Conservation (phyloP, 768 basidiomycete genomes). For the Postia placenta region DNA sequence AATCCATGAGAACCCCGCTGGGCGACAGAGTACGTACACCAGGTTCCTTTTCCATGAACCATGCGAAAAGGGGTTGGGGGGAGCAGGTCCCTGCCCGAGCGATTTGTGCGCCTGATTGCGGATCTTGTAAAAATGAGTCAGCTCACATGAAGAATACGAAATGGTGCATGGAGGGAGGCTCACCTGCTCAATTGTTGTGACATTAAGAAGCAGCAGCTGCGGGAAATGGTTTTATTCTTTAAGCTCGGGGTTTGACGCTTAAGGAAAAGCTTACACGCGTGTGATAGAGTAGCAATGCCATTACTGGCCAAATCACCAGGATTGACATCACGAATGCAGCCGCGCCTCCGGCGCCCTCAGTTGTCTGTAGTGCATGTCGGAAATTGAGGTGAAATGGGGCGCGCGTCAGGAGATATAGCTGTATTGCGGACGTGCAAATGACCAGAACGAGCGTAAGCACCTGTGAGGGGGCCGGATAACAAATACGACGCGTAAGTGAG, state of each 20-base stretch:
- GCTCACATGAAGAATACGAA: slow-evolving; percentile 1
- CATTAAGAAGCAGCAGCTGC: slow-evolving; percentile 76
- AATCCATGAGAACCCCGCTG: slow-evolving; percentile 77
- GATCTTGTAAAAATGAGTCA: slow-evolving; percentile 48
- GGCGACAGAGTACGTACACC: slow-evolving; percentile 71
- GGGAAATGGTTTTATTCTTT: not conserved
- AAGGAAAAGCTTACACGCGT: slow-evolving; percentile 55
- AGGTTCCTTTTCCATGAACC: slow-evolving; percentile 72
- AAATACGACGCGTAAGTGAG: slow-evolving; percentile 7
- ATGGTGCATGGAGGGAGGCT: slow-evolving; percentile 3
- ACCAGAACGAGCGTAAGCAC: slow-evolving; percentile 69
- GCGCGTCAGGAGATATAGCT: slow-evolving; percentile 64
- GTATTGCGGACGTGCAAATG: slow-evolving; percentile 78
- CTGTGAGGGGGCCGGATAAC: slow-evolving; percentile 31
- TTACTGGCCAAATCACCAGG: slow-evolving; percentile 76
- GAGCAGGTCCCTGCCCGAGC: slow-evolving; percentile 55
- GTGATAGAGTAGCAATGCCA: slow-evolving; percentile 77
- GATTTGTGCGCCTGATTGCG: slow-evolving; percentile 78
- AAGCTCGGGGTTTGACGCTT: not conserved
- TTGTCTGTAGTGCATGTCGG: slow-evolving; percentile 32
- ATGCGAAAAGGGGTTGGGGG: slow-evolving; percentile 85
- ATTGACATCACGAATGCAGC: slow-evolving; percentile 72
- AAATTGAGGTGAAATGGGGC: slow-evolving; percentile 41
- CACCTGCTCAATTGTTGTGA: slow-evolving; percentile 96
- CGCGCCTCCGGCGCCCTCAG: slow-evolving; percentile 66